Percentiles rank a stretch among this genome's conserved stretches.
Evolutionary conservation across 140 eudicot genomes (phyloP).

Genomic region (Anethum foeniculum): DNA sequence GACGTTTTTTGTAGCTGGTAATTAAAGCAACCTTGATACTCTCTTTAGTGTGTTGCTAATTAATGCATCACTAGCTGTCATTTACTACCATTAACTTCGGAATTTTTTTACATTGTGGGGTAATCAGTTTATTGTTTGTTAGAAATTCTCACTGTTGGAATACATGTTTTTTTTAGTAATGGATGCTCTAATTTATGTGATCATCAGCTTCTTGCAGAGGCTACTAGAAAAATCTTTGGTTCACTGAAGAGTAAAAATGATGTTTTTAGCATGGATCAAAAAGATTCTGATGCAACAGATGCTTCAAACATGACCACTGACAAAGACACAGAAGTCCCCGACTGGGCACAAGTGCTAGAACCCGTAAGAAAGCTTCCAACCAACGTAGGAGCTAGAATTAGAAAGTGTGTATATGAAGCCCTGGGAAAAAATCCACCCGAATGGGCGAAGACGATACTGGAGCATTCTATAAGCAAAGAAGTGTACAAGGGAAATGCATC

Average conservation of each 20-base stretch:
- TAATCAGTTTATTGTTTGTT: neutral
- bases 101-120: neutral
- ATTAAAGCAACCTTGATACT: neutral
- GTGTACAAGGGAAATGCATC: conserved; percentile 98
- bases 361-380: conserved; percentile 95
- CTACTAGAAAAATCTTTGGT: conserved; percentile 58
- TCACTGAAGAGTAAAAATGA: conserved; percentile 40
- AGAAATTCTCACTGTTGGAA: neutral
- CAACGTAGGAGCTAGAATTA: conserved; percentile 89
- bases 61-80: neutral
- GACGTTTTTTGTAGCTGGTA: neutral
- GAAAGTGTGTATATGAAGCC: conserved; percentile 73
- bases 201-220: conserved; percentile 86
- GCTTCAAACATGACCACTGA: conserved; percentile 28
- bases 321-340: conserved; percentile 51
- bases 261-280: conserved; percentile 32
- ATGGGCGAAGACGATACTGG: conserved; percentile 75
- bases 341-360: conserved; percentile 82
- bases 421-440: conserved; percentile 74
- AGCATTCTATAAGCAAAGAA: conserved; percentile 84
- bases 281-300: conserved; percentile 43
- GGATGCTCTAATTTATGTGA: conserved; percentile 18
- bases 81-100: neutral
- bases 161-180: neutral
- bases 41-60: neutral